These are phyloP conservation scores for Orbilia javanica DNA, from an alignment of 2,329 filamentous ascomycete genomes.

Conservation along the genomic window DNA sequence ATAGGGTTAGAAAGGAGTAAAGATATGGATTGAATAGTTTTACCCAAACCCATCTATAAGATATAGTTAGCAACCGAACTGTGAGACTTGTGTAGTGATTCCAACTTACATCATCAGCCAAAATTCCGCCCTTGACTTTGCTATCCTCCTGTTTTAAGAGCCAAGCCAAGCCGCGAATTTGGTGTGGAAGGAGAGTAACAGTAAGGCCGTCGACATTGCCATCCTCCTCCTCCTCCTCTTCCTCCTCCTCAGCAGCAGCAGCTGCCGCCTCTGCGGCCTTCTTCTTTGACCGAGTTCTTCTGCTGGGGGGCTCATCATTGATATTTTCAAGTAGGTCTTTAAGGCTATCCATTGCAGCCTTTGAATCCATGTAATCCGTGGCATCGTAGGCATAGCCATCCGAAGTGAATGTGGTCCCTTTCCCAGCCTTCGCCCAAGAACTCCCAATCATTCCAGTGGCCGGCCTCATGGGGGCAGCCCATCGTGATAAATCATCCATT, in stretches of 20 bases:
- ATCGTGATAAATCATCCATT: conserved; percentile 55
- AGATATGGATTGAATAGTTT: conserved; percentile 93
- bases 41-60: conserved; percentile 84
- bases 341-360: conserved; percentile 79
- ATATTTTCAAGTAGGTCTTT: conserved; percentile 86
- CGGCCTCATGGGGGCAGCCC: conserved; percentile 46
- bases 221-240: conserved; percentile 71
- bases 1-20: conserved; percentile 86
- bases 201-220: conserved; percentile 82
- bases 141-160: conserved; percentile 94
- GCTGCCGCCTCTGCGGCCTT: conserved; percentile 54
- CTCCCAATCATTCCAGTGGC: conserved; percentile 55
- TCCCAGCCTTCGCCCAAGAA: conserved; percentile 56
- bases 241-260: conserved; percentile 64
- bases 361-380: conserved; percentile 74
- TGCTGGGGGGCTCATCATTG: conserved; percentile 76
- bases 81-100: conserved; percentile 10
- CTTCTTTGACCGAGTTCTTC: conserved; percentile 61
- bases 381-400: conserved; percentile 49
- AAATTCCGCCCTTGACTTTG: conserved; percentile 87
- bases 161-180: conserved; percentile 93
- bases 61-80: not conserved
- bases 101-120: conserved; percentile 80
- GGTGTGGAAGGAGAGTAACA: conserved; percentile 90
- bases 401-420: conserved; percentile 52